Conservation (phyloP, 2,329 filamentous ascomycete species). For the Penicillium sp. region DNA sequence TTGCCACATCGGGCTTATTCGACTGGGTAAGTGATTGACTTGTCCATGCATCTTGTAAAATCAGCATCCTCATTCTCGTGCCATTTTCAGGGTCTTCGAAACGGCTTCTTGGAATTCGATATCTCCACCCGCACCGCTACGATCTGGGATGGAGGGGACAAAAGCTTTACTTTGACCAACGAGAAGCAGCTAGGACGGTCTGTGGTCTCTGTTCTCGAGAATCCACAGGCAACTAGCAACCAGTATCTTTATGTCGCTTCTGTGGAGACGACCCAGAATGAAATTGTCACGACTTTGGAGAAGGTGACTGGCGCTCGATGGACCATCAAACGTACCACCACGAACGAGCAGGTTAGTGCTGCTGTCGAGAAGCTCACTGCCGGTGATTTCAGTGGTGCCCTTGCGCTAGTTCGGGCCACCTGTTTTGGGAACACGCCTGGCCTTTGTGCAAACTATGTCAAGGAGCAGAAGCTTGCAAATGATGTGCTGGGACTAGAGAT, state of each 20-base stretch:
- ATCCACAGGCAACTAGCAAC: conserved; percentile 54
- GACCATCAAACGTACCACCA: conserved; percentile 44
- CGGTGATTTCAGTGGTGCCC: conserved; percentile 24
- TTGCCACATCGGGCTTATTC: conserved; percentile 61
- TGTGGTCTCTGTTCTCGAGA: conserved; percentile 51
- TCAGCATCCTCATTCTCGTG: not conserved
- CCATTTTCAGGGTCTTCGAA: conserved; percentile 41
- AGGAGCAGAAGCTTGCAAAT: conserved; percentile 23
- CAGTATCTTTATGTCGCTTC: conserved; percentile 58
- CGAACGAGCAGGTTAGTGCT: conserved; percentile 21
- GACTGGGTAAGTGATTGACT: conserved; percentile 48
- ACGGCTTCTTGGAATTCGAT: conserved; percentile 54
- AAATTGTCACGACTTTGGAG: conserved; percentile 56
- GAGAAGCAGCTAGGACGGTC: conserved; percentile 53
- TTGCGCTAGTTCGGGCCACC: conserved; percentile 23
- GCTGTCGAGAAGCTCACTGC: conserved; percentile 16
- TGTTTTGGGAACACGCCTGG: conserved; percentile 17
- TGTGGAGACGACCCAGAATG: conserved; percentile 57
- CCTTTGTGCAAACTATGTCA: conserved; percentile 24
- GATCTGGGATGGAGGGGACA: conserved; percentile 58
- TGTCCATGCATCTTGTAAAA: not conserved
- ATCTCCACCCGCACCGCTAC: conserved; percentile 49
- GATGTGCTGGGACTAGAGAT: conserved; percentile 20
- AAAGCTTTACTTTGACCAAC: conserved; percentile 52
- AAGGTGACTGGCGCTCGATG: conserved; percentile 53